A percentile compares a stretch with the other conserved stretches of the same genome.
These are phyloP conservation scores for Aspergillus pseudoterreus DNA, from an alignment of 2,329 filamentous ascomycete genomes.

Conservation along the genomic window DNA sequence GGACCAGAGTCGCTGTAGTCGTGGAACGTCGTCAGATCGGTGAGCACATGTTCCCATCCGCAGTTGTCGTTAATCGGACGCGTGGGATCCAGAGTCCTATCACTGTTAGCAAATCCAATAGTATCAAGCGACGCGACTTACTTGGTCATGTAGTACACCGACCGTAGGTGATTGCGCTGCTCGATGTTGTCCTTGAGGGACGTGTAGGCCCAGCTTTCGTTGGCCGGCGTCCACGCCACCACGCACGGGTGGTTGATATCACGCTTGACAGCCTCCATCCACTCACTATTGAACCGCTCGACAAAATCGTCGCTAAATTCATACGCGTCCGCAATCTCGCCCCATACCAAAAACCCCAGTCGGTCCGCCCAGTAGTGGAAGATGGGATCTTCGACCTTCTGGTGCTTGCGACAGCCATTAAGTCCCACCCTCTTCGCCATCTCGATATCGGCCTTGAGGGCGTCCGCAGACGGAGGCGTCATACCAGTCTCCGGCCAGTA, in stretches of 20 bases:
- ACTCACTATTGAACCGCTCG: conserved; percentile 61
- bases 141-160: conserved; percentile 64
- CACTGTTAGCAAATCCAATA: neutral
- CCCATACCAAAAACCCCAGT: conserved; percentile 63
- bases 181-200: conserved; percentile 53
- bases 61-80: conserved; percentile 68
- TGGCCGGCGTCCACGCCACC: conserved; percentile 65
- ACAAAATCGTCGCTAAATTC: conserved; percentile 58
- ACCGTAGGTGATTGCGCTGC: conserved; percentile 62
- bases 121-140: conserved; percentile 18
- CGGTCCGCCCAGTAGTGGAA: conserved; percentile 67
- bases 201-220: conserved; percentile 63
- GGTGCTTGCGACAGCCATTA: conserved; percentile 68
- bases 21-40: conserved; percentile 65
- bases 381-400: conserved; percentile 62
- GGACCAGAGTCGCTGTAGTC: conserved; percentile 60
- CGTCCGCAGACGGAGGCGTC: conserved; percentile 61
- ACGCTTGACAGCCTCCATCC: conserved; percentile 59
- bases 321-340: conserved; percentile 68
- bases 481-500: conserved; percentile 69
- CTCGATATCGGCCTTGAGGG: conserved; percentile 62
- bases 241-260: conserved; percentile 65
- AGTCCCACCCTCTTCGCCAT: conserved; percentile 62
- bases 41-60: conserved; percentile 65
- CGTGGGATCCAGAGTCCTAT: conserved; percentile 55